Base-by-base conservation (phyloP, 352 stramenopile genomes). In the Pythium phragmiticola region DNA sequence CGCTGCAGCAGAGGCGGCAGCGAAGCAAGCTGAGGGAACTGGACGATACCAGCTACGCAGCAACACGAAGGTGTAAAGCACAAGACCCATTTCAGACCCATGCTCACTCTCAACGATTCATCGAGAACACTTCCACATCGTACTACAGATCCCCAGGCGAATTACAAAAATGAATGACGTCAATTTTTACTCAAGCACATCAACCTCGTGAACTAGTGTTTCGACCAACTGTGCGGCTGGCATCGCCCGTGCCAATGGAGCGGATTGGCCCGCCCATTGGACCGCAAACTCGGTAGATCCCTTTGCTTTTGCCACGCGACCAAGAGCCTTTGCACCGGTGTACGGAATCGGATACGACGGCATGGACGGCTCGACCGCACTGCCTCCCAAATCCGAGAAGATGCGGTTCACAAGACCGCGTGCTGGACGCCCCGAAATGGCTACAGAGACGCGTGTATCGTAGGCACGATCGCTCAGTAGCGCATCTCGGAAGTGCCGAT, bases 1-100 rank as follows among this genome's bases (percentile, higher is more conserved):
- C 21, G 82, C 78, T 26, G 84, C 84, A n/a, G 84, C 84, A 2
- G 76, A 67, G 12, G 82, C 79, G 14, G 84, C 84, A 19, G 84
- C 84, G 9, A 81, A 72, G 19, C 51, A 63, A 26, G 65, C 65
- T 4, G 65, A 66, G 47, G 21, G 72, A 11, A 65, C 65, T 2
- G 65, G 55, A 5, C 70, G 75, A 26, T 88, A 88, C 69, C 77
- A 75, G 16, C 42, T 91, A 3, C 61, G 61, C 5, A 68, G 61
- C 39, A 7, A 30, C 6, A 39, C 60, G 13, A 57, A 43, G 9
- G n/a, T 17, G 7, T 61, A 13, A 39, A 9, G 13, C 13, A 12
- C 0, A 28, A 28, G 48, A 21, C 16, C 16, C 14, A 9, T n/a
- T 46, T 46, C 14, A 7, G 17, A 46, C 3, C 21, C n/a, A 5